These are phyloP conservation scores for Cephalotrichum gorgonifer DNA, from an alignment of 2,329 filamentous ascomycete species.

Conservation along the genomic window DNA sequence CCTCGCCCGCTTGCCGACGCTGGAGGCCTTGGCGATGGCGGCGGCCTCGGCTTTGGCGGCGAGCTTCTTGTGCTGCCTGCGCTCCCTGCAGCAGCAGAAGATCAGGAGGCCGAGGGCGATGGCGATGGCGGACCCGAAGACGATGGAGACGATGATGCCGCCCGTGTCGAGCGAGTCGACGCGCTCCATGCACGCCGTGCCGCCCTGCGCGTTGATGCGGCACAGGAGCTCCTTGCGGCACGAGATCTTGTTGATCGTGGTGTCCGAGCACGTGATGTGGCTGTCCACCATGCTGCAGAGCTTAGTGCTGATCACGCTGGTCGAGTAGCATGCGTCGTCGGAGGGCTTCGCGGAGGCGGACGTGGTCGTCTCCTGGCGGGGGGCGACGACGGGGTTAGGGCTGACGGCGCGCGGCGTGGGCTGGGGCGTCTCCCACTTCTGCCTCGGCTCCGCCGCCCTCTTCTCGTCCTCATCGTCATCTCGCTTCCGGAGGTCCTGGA, in stretches of 20 bases:
- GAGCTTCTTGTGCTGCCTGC: slow-evolving; percentile 29
- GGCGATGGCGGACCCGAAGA: slow-evolving; percentile 31
- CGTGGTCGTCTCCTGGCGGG: neutral
- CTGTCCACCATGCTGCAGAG: slow-evolving; percentile 17
- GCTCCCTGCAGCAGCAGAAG: slow-evolving; percentile 42
- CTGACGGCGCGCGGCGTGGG: neutral
- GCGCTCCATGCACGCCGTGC: slow-evolving; percentile 31
- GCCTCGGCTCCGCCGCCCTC: neutral
- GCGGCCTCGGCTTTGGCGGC: slow-evolving; percentile 37
- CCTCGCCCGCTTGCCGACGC: slow-evolving; percentile 28
- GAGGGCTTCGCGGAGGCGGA: slow-evolving; percentile 3
- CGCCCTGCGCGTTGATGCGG: slow-evolving; percentile 26
- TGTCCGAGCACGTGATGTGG: slow-evolving; percentile 28
- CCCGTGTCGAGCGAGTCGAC: slow-evolving; percentile 27
- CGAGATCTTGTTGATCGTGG: slow-evolving; percentile 19
- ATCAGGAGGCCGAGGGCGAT: slow-evolving; percentile 28
- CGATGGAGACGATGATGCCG: slow-evolving; percentile 36
- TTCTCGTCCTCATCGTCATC: neutral
- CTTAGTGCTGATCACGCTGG: slow-evolving; percentile 21
- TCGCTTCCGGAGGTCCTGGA: slow-evolving; percentile 10
- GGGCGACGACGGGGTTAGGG: neutral
- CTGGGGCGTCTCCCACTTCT: neutral
- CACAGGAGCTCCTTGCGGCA: slow-evolving; percentile 36
- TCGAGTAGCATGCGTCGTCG: slow-evolving; percentile 22
- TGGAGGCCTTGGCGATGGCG: slow-evolving; percentile 35